Percentiles rank a stretch among this genome's conserved stretches.
phyloP scores from a whole-genome alignment of 139 green algal species.

The Ettlia oleoabundans region DNA sequence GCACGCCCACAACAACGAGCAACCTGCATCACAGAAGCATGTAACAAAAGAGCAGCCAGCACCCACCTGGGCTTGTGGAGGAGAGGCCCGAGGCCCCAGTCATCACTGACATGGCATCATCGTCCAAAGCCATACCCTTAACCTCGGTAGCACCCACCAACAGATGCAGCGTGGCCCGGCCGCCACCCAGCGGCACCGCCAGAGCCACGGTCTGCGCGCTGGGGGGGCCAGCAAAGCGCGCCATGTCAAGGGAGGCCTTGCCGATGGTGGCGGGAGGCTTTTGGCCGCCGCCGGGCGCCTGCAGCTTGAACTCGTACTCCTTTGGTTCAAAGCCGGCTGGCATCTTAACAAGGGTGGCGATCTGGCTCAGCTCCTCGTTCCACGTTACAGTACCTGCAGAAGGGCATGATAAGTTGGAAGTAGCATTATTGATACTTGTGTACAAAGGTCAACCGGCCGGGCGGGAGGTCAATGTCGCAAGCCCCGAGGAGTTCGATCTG shows the following conservation, averaged over 20 bases:
- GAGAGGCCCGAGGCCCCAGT: slow-evolving; percentile 32
- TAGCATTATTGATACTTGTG: too few species aligned
- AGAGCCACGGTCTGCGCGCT: neutral
- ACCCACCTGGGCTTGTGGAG: neutral
- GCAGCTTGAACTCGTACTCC: slow-evolving; percentile 67
- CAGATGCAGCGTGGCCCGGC: slow-evolving; percentile 9
- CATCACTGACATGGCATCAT: slow-evolving; percentile 39
- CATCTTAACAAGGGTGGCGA: slow-evolving; percentile 60
- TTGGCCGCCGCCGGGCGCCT: slow-evolving; percentile 26
- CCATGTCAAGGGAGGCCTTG: slow-evolving; percentile 58
- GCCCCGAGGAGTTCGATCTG: too few species aligned
- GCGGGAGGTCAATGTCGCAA: too few species aligned
- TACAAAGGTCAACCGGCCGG: too few species aligned
- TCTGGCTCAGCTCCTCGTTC: slow-evolving; percentile 65
- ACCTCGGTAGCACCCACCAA: slow-evolving; percentile 10
- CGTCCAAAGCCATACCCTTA: slow-evolving; percentile 25
- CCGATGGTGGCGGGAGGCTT: slow-evolving; percentile 53
- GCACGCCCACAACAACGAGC: too few species aligned
- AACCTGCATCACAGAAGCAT: too few species aligned
- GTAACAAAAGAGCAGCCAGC: neutral
- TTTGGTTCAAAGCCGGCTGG: slow-evolving; percentile 57
- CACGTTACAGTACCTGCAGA: slow-evolving; percentile 57
- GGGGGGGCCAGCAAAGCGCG: neutral
- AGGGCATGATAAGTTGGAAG: neutral
- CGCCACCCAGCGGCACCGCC: neutral